Conservation (phyloP, 352 stramenopile species). For the Globisporangium parvum region DNA sequence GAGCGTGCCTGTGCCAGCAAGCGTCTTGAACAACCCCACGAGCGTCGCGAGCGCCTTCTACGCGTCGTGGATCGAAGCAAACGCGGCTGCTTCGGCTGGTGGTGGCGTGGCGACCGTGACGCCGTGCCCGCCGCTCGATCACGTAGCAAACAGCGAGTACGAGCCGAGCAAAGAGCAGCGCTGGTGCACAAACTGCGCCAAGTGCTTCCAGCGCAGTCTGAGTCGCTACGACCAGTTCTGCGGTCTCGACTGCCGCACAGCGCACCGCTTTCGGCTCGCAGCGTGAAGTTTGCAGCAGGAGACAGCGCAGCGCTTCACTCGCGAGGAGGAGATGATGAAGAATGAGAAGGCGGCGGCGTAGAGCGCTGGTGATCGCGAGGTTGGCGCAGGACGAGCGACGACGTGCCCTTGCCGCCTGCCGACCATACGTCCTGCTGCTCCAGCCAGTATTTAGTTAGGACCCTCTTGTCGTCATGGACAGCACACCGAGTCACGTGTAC, state of each 20-base stretch:
- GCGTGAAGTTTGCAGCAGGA: conserved; percentile 25
- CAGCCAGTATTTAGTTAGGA: background rate
- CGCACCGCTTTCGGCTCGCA: conserved; percentile 23
- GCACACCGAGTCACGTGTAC: too few species aligned
- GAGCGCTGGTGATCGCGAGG: too few species aligned
- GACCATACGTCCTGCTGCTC: background rate
- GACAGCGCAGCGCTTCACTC: background rate
- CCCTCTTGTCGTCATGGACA: too few species aligned
- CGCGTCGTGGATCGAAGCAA: conserved; percentile 14
- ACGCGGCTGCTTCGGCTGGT: conserved; percentile 14
- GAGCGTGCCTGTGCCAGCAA: conserved; percentile 13
- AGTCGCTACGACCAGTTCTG: conserved; percentile 72
- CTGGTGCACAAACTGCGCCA: conserved; percentile 75
- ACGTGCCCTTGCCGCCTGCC: too few species aligned
- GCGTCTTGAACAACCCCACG: background rate
- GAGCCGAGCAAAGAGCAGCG: conserved; percentile 63
- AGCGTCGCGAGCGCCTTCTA: conserved; percentile 9
- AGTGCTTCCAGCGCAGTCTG: conserved; percentile 62
- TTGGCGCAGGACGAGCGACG: too few species aligned
- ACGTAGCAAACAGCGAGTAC: conserved; percentile 15
- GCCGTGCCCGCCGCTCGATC: conserved; percentile 1
- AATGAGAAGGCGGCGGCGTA: too few species aligned
- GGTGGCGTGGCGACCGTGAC: conserved; percentile 13
- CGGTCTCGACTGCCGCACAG: conserved; percentile 64
- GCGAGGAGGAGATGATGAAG: background rate